Conservation (phyloP, 768 basidiomycete genomes). For the Rhizopogon rudus region DNA sequence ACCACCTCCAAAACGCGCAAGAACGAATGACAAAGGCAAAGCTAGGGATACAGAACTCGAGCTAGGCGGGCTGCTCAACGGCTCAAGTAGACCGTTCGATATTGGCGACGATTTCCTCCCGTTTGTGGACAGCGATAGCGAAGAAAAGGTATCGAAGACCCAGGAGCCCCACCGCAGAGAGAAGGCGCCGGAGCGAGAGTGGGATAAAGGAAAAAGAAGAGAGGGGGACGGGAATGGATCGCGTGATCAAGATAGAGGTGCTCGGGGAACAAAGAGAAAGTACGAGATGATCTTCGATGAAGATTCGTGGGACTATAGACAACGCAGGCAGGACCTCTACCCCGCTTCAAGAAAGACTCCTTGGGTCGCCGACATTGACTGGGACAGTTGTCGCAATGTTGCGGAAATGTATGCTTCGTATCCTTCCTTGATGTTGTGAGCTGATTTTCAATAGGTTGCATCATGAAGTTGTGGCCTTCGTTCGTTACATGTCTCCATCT, state of each 20-base stretch:
- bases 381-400: constrained; percentile 70
- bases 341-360: constrained; percentile 52
- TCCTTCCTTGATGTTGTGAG: constrained; percentile 7
- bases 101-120: constrained; percentile 30
- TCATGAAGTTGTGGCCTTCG: constrained; percentile 80
- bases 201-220: constrained; percentile 34
- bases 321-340: constrained; percentile 47
- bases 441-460: constrained; percentile 56
- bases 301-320: constrained; percentile 34
- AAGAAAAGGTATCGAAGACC: constrained; percentile 6
- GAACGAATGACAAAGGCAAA: constrained; percentile 10
- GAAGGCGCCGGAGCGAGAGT: constrained; percentile 29
- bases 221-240: constrained; percentile 18
- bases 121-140: constrained; percentile 13
- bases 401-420: constrained; percentile 68
- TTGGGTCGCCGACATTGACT: constrained; percentile 69
- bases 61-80: constrained; percentile 8
- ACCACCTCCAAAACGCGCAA: constrained; percentile 14
- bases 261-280: constrained; percentile 38
- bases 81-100: constrained; percentile 11
- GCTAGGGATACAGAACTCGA: constrained; percentile 12
- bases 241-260: constrained; percentile 4
- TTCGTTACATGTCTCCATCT: constrained; percentile 84
- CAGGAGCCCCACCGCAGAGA: constrained; percentile 10
- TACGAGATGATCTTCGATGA: constrained; percentile 39